Conservation (phyloP, 495 filamentous ascomycete genomes). For the Aspergillus funiculosus region DNA sequence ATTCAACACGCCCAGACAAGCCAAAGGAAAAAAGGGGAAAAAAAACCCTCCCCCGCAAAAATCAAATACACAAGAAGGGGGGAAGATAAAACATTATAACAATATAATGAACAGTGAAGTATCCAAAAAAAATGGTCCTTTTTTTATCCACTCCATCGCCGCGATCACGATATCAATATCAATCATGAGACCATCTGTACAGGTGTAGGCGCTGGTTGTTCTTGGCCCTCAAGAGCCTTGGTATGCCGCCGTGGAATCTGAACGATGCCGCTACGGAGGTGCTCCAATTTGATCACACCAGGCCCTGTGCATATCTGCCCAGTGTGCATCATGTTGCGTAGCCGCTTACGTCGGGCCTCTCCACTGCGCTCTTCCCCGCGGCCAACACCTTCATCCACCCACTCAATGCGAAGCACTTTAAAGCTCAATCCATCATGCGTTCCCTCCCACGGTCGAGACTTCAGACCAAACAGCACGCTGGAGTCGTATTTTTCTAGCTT, state of each 20-base stretch:
- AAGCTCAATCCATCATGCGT: conserved; percentile 86
- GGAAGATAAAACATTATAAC: conserved; percentile 3
- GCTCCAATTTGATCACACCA: conserved; percentile 38
- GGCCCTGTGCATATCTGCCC: conserved; percentile 47
- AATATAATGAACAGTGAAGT: conserved; percentile 7
- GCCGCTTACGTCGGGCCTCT: conserved; percentile 55
- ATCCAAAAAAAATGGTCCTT: neutral
- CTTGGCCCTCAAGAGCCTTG: conserved; percentile 26
- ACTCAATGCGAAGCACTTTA: conserved; percentile 69
- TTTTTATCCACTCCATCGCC: too few species aligned
- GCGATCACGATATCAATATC: neutral
- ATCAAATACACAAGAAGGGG: neutral
- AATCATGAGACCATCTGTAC: conserved; percentile 37
- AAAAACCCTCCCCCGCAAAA: neutral
- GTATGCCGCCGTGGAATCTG: conserved; percentile 29
- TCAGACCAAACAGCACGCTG: conserved; percentile 69
- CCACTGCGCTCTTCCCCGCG: conserved; percentile 61
- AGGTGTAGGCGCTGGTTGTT: conserved; percentile 20
- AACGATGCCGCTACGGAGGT: conserved; percentile 33
- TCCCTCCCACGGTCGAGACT: conserved; percentile 64
- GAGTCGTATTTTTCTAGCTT: conserved; percentile 67
- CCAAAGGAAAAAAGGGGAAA: neutral
- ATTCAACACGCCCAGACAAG: conserved; percentile 15
- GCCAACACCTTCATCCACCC: conserved; percentile 66
- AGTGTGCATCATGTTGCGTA: conserved; percentile 44